A percentile compares a stretch with the other conserved stretches of the same genome.
These are phyloP conservation scores for Trichosporon sp. DNA, from an alignment of 1,284 basidiomycete genomes.

Conservation along the genomic window DNA sequence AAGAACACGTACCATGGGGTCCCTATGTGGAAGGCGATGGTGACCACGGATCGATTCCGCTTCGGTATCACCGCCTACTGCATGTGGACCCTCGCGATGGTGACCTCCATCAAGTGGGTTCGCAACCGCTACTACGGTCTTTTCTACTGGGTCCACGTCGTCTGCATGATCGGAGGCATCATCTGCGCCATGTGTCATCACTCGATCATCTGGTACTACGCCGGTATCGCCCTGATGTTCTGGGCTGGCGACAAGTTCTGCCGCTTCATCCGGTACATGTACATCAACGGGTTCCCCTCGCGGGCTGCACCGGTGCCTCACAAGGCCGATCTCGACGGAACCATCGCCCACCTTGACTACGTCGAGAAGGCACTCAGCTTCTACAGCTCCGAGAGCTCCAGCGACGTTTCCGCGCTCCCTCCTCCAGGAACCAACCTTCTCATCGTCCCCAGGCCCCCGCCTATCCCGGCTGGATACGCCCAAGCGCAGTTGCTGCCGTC, in stretches of 20 bases:
- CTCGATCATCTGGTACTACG: slow-evolving; percentile 63
- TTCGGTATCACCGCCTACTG: slow-evolving; percentile 73
- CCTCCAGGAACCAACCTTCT: slow-evolving; percentile 15
- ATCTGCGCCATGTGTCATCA: slow-evolving; percentile 69
- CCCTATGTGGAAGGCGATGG: slow-evolving; percentile 67
- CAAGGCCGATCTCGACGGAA: background rate
- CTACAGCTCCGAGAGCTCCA: slow-evolving; percentile 15
- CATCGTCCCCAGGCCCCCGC: slow-evolving; percentile 27
- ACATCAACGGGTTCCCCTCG: slow-evolving; percentile 64
- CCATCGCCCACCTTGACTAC: slow-evolving; percentile 22
- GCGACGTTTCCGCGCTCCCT: background rate
- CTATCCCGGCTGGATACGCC: slow-evolving; percentile 62
- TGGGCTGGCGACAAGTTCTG: slow-evolving; percentile 70
- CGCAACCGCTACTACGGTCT: slow-evolving; percentile 71
- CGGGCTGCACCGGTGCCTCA: slow-evolving; percentile 16
- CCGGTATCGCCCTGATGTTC: slow-evolving; percentile 66
- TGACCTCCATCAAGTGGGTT: slow-evolving; percentile 67
- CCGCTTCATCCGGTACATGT: slow-evolving; percentile 66
- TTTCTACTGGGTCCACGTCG: slow-evolving; percentile 73
- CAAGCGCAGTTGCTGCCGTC: slow-evolving; percentile 78
- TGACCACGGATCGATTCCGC: slow-evolving; percentile 70
- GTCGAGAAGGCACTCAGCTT: slow-evolving; percentile 21
- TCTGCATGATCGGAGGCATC: slow-evolving; percentile 60
- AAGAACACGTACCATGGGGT: slow-evolving; percentile 61
- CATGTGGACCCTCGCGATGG: slow-evolving; percentile 68